These are phyloP conservation scores for Emericellopsis cladophorae DNA, from an alignment of 2,329 filamentous ascomycete genomes.

Conservation along the genomic window DNA sequence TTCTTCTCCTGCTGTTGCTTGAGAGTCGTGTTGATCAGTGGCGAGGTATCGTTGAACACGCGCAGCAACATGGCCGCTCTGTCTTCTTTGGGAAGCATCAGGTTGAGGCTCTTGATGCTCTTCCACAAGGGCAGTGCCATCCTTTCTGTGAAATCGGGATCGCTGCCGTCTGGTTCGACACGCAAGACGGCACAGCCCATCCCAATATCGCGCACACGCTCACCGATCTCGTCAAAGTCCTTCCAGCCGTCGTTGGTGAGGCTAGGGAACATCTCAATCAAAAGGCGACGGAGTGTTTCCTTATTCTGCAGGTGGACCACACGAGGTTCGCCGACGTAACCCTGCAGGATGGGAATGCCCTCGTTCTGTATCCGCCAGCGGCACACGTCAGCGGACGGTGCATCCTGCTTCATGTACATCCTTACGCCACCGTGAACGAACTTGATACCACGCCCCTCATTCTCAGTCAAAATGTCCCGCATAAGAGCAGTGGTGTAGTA, in stretches of 20 bases:
- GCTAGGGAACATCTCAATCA: slow-evolving; percentile 95
- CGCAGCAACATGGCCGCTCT: slow-evolving; percentile 82
- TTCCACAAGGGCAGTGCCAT: slow-evolving; percentile 93
- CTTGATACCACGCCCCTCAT: slow-evolving; percentile 84
- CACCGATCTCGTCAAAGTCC: slow-evolving; percentile 75
- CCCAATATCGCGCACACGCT: slow-evolving; percentile 62
- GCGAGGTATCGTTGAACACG: slow-evolving; percentile 80
- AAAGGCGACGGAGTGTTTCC: slow-evolving; percentile 66
- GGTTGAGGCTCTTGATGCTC: slow-evolving; percentile 79
- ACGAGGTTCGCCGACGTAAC: slow-evolving; percentile 71
- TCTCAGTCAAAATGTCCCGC: slow-evolving; percentile 72
- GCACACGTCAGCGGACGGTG: slow-evolving; percentile 74
- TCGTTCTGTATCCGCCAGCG: slow-evolving; percentile 94
- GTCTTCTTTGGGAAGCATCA: slow-evolving; percentile 98
- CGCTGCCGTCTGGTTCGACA: slow-evolving; percentile 60
- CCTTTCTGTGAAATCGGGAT: slow-evolving; percentile 51
- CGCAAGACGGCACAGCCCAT: slow-evolving; percentile 90
- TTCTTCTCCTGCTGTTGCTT: slow-evolving; percentile 33
- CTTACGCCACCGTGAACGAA: slow-evolving; percentile 96
- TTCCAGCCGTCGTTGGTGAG: slow-evolving; percentile 63
- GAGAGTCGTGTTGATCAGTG: slow-evolving; percentile 59
- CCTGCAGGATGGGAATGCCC: slow-evolving; percentile 80
- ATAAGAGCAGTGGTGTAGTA: slow-evolving; percentile 87
- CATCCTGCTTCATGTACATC: slow-evolving; percentile 98
- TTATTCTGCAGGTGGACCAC: slow-evolving; percentile 64